Evolutionary conservation across 257 asterid genomes (phyloP).

Genomic region (Fraxinus excelsior): DNA sequence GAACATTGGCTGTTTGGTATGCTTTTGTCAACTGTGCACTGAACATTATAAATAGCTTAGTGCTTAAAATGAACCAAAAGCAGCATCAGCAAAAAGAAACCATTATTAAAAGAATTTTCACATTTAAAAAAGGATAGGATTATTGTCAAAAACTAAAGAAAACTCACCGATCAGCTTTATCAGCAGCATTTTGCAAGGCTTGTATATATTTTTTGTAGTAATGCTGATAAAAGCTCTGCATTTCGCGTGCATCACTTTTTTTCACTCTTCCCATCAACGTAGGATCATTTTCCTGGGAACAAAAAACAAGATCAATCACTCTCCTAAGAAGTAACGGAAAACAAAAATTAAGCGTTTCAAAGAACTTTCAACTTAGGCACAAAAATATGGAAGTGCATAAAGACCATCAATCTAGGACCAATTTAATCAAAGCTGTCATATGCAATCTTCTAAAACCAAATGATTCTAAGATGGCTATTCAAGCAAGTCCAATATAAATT

Average conservation of each 20-base stretch:
- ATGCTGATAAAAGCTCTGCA: constrained; percentile 99
- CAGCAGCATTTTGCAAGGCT: constrained; percentile 99
- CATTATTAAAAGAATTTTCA: constrained; percentile 5
- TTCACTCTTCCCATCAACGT: constrained; percentile 95
- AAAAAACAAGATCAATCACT: constrained; percentile 11
- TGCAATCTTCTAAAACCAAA: not conserved
- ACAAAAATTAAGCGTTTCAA: not conserved
- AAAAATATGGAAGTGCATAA: constrained; percentile 6
- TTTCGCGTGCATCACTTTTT: constrained; percentile 99
- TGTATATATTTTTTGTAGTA: constrained; percentile 96
- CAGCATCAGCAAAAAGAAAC: constrained; percentile 18
- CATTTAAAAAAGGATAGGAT: constrained; percentile 14
- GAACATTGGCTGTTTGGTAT: constrained; percentile 97
- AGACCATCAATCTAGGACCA: not conserved
- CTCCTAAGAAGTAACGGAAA: not conserved
- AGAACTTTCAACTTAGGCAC: not conserved
- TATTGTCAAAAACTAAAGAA: constrained; percentile 1
- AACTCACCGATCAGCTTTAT: constrained; percentile 94
- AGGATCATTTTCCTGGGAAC: constrained; percentile 93
- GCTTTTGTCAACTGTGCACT: constrained; percentile 99
- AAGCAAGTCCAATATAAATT: not conserved
- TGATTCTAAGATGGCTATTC: not conserved
- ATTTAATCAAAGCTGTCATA: not conserved
- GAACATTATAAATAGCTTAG: constrained; percentile 36
- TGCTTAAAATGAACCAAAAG: constrained; percentile 6